phyloP scores from a whole-genome alignment of 78 protist genomes.

The Dictyostelium capitatum region DNA sequence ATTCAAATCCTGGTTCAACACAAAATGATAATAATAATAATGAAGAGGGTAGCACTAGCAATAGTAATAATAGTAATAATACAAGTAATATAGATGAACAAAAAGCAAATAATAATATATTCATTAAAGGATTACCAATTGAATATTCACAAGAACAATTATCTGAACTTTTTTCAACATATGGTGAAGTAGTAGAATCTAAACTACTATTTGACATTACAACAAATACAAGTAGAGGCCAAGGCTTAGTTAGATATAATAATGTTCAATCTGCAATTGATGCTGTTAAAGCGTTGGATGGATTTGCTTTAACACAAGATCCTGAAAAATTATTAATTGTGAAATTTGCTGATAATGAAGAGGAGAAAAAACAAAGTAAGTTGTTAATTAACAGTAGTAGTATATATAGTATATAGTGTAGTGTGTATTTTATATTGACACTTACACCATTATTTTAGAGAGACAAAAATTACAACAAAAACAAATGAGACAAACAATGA shows the following conservation, averaged over 20 bases:
- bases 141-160: constrained; percentile 23
- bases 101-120: constrained; percentile 41
- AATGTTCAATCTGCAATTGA: constrained; percentile 41
- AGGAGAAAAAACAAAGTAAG: constrained; percentile 40
- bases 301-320: constrained; percentile 18
- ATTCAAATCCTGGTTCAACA: constrained; percentile 21
- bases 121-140: constrained; percentile 54
- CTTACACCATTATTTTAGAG: not conserved
- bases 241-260: constrained; percentile 47
- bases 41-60: no score
- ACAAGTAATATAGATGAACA: not conserved
- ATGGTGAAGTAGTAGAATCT: constrained; percentile 46
- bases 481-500: constrained; percentile 19
- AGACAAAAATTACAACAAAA: constrained; percentile 27
- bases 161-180: constrained; percentile 12
- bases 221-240: constrained; percentile 65
- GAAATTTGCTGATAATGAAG: constrained; percentile 52
- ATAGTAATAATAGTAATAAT: not conserved
- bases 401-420: not conserved
- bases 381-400: not conserved
- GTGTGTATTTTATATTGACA: not conserved
- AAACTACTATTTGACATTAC: constrained; percentile 35
- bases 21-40: not conserved
- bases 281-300: constrained; percentile 14
- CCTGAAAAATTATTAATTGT: constrained; percentile 22